Conservation (phyloP, 2,329 filamentous ascomycete genomes). For the Plenodomus biglobosus region DNA sequence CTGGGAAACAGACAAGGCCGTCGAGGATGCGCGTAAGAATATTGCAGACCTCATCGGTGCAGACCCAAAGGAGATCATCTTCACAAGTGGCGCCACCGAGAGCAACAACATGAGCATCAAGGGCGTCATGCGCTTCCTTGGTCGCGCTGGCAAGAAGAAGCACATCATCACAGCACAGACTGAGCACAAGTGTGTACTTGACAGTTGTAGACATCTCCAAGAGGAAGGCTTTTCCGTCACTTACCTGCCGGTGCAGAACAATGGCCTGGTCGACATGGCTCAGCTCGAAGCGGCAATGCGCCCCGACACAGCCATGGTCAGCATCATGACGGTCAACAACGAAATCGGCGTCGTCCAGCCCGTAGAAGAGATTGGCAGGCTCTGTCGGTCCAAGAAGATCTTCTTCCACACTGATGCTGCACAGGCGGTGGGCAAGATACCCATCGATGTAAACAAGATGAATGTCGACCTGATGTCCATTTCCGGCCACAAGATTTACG, state of each 20-base stretch:
- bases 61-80: slow-evolving; percentile 97
- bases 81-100: slow-evolving; percentile 96
- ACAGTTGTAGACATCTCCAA: slow-evolving; percentile 94
- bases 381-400: slow-evolving; percentile 88
- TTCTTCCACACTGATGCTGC: slow-evolving; percentile 98
- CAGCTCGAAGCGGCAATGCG: slow-evolving; percentile 86
- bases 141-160: slow-evolving; percentile 90
- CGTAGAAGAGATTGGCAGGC: slow-evolving; percentile 84
- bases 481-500: slow-evolving; percentile 97
- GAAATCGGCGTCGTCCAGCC: slow-evolving; percentile 99
- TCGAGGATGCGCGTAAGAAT: slow-evolving; percentile 82
- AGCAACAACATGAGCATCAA: slow-evolving; percentile 99
- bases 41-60: slow-evolving; percentile 87
- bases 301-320: slow-evolving; percentile 88
- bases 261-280: slow-evolving; percentile 81
- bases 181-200: slow-evolving; percentile 97
- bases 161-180: slow-evolving; percentile 98
- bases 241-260: slow-evolving; percentile 87
- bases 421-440: slow-evolving; percentile 98
- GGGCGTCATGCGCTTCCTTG: slow-evolving; percentile 94
- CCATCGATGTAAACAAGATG: slow-evolving; percentile 94
- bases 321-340: slow-evolving; percentile 99
- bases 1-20: slow-evolving; percentile 95
- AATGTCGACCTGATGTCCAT: slow-evolving; percentile 99
- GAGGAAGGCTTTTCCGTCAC: slow-evolving; percentile 96